Evolutionary conservation across 352 stramenopile species (phyloP).

Genomic region (Globisporangium splendens): DNA sequence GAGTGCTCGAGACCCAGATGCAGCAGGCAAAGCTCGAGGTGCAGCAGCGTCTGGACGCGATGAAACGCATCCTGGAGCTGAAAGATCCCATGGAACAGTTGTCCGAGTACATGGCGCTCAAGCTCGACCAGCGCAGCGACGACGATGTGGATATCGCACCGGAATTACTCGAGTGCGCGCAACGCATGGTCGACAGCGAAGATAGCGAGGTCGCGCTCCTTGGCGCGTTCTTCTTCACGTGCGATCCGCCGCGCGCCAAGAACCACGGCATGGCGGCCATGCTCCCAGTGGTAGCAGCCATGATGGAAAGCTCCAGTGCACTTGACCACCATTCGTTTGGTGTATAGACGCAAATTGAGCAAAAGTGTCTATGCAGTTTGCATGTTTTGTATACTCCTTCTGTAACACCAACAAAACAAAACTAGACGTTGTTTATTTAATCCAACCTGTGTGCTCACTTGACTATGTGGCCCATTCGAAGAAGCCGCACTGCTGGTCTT

Average conservation of each 20-base stretch:
- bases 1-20: constrained; percentile 39
- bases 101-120: constrained; percentile 53
- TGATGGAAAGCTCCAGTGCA: constrained; percentile 41
- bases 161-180: constrained; percentile 53
- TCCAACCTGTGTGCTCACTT: constrained; percentile 7
- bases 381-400: constrained; percentile 3
- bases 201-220: constrained; percentile 60
- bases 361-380: not conserved
- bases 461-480: constrained; percentile 87
- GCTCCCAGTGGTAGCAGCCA: constrained; percentile 56
- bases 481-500: constrained; percentile 85
- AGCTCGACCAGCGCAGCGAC: constrained; percentile 29
- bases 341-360: too few species aligned
- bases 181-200: constrained; percentile 31
- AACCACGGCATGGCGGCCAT: constrained; percentile 29
- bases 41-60: constrained; percentile 43
- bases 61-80: constrained; percentile 55
- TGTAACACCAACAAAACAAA: not conserved
- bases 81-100: constrained; percentile 58
- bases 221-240: constrained; percentile 61
- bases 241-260: constrained; percentile 21
- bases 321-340: constrained; percentile 22
- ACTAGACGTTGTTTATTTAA: constrained; percentile 9
- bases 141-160: constrained; percentile 31
- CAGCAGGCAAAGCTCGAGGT: constrained; percentile 24